Conservation (phyloP, 352 stramenopile genomes). For the Phytophthora rubi region DNA sequence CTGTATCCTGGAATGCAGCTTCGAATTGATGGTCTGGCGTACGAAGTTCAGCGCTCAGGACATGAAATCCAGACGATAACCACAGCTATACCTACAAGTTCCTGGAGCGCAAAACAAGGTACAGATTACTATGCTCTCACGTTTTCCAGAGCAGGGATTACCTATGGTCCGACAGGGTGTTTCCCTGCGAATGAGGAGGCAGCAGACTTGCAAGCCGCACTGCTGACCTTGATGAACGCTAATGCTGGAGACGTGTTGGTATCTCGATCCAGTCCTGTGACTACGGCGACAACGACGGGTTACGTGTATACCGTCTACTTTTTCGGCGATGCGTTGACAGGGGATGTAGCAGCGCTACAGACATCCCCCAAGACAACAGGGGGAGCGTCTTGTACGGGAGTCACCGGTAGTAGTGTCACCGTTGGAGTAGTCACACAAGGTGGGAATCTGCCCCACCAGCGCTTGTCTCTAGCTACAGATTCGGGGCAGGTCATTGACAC, state of each 20-base stretch:
- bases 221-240: slow-evolving; percentile 34
- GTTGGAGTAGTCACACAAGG: slow-evolving; percentile 74
- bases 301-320: slow-evolving; percentile 96
- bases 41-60: slow-evolving; percentile 88
- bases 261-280: slow-evolving; percentile 50
- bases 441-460: slow-evolving; percentile 82
- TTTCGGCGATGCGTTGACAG: slow-evolving; percentile 74
- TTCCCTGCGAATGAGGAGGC: slow-evolving; percentile 46
- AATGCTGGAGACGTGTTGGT: slow-evolving; percentile 57
- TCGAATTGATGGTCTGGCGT: slow-evolving; percentile 89
- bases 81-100: slow-evolving; percentile 38
- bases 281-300: slow-evolving; percentile 38
- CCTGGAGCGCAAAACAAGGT: slow-evolving; percentile 30
- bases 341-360: slow-evolving; percentile 75
- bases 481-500: slow-evolving; percentile 69
- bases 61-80: slow-evolving; percentile 90
- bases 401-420: slow-evolving; percentile 32
- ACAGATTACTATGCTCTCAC: slow-evolving; percentile 44
- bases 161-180: slow-evolving; percentile 42
- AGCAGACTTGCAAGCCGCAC: slow-evolving; percentile 13
- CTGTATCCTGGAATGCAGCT: slow-evolving; percentile 87
- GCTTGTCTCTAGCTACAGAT: slow-evolving; percentile 83
- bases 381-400: slow-evolving; percentile 27
- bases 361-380: background rate
- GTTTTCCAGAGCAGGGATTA: slow-evolving; percentile 45